A percentile compares a stretch with the other conserved stretches of the same genome.
Evolutionary conservation across 495 filamentous ascomycete genomes (phyloP).

Genomic region (Hyphodiscus hymeniophilus): DNA sequence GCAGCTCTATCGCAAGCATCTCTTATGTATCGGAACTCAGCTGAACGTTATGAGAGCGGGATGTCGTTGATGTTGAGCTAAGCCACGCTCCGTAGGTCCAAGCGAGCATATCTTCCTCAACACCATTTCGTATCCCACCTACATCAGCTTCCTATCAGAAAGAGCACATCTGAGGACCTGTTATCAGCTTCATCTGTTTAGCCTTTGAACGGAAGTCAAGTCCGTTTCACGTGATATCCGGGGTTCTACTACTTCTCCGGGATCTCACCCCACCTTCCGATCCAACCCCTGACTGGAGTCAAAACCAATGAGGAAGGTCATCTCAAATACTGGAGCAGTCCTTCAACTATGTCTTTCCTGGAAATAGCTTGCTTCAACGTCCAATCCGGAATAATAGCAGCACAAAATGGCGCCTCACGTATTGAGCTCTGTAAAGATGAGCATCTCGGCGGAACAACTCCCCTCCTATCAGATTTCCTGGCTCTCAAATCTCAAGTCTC

Average conservation of each 20-base stretch:
- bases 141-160: background rate
- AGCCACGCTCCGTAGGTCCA: too few relatives aligned
- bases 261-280: too few relatives aligned
- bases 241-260: too few relatives aligned
- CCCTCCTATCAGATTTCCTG: slow-evolving; percentile 1
- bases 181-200: background rate
- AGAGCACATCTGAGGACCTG: background rate
- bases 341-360: slow-evolving; percentile 8
- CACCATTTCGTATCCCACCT: too few relatives aligned
- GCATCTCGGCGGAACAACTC: slow-evolving; percentile 13
- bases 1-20: too few relatives aligned
- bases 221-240: background rate
- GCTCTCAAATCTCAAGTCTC: slow-evolving; percentile 21
- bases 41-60: too few relatives aligned
- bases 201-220: background rate
- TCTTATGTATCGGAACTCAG: too few relatives aligned
- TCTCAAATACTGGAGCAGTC: background rate
- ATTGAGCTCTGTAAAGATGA: slow-evolving; percentile 35
- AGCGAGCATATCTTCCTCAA: too few relatives aligned
- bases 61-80: too few relatives aligned
- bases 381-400: slow-evolving; percentile 34
- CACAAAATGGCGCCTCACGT: slow-evolving; percentile 33
- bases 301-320: background rate
- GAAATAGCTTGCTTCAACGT: slow-evolving; percentile 45
- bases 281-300: too few relatives aligned